Conservation (phyloP, 176 grass and related monocot genomes). For the Puccinellia tenuiflora region DNA sequence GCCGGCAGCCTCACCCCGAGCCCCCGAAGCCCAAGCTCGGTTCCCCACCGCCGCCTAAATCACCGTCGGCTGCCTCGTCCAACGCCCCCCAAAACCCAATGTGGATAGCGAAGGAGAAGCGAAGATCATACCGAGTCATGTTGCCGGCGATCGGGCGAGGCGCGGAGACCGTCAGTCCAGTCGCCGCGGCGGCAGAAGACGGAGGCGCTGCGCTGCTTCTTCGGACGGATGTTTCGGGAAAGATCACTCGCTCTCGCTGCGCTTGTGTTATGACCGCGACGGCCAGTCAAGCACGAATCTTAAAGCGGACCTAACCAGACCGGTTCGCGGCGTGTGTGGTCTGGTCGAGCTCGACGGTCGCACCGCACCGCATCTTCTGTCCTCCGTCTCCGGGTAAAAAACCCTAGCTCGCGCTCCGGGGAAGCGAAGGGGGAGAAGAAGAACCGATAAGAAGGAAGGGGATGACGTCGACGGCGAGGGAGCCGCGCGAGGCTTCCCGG, state of each 20-base stretch:
- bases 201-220: background rate
- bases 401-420: slow-evolving; percentile 19
- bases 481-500: slow-evolving; percentile 34
- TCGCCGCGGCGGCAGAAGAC: background rate
- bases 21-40: background rate
- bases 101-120: background rate
- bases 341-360: background rate
- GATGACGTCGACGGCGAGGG: slow-evolving; percentile 28
- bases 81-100: background rate
- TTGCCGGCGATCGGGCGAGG: background rate
- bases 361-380: background rate
- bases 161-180: background rate
- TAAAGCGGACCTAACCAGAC: background rate
- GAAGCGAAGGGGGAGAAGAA: background rate
- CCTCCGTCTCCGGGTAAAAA: background rate
- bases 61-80: background rate
- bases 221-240: background rate
- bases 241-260: background rate
- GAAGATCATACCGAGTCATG: background rate
- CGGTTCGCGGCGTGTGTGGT: background rate
- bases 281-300: slow-evolving; percentile 21
- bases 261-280: background rate
- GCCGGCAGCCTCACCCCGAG: background rate
- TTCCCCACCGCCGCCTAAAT: background rate
- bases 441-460: background rate